A percentile compares a stretch with the other conserved stretches of the same genome.
Conservation (phyloP, 208 protist species). For the Trypanosoma brucei region DNA sequence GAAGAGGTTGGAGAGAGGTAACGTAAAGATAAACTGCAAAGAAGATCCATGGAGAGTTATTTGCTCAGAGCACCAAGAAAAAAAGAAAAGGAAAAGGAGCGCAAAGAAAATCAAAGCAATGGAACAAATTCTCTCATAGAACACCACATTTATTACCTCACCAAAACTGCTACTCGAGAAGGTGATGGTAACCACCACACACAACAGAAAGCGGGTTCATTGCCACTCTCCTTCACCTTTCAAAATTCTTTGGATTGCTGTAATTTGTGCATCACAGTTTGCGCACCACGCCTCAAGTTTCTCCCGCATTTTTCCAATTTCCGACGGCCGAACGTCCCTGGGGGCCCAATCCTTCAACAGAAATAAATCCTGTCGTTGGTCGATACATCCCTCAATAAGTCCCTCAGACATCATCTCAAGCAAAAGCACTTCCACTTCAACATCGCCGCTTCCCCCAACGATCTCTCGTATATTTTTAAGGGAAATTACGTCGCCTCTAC, state of each 20-base stretch:
- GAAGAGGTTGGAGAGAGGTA: too few species aligned
- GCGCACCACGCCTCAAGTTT: slow-evolving; percentile 31
- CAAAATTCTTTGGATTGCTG: slow-evolving; percentile 19
- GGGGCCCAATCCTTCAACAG: slow-evolving; percentile 34
- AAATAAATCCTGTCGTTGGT: slow-evolving; percentile 31
- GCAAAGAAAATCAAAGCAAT: too few species aligned
- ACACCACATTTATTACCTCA: too few species aligned
- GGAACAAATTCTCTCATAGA: too few species aligned
- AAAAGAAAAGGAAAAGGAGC: too few species aligned
- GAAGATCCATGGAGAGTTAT: too few species aligned
- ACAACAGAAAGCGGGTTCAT: too few species aligned
- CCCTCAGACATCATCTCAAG: slow-evolving; percentile 38
- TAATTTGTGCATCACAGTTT: slow-evolving; percentile 32
- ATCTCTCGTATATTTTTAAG: slow-evolving; percentile 26
- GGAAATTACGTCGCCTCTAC: slow-evolving; percentile 16
- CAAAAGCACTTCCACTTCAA: slow-evolving; percentile 39
- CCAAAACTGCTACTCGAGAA: too few species aligned
- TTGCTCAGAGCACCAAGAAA: too few species aligned
- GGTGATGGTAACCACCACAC: too few species aligned
- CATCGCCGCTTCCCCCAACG: slow-evolving; percentile 12
- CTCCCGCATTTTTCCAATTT: slow-evolving; percentile 27
- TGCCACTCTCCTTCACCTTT: slow-evolving; percentile 2
- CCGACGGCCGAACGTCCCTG: slow-evolving; percentile 28
- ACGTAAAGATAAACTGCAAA: too few species aligned
- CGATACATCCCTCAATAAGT: slow-evolving; percentile 40